Evolutionary conservation across 1,284 basidiomycete genomes (phyloP).

Genomic region (Rhodotorula sp.): DNA sequence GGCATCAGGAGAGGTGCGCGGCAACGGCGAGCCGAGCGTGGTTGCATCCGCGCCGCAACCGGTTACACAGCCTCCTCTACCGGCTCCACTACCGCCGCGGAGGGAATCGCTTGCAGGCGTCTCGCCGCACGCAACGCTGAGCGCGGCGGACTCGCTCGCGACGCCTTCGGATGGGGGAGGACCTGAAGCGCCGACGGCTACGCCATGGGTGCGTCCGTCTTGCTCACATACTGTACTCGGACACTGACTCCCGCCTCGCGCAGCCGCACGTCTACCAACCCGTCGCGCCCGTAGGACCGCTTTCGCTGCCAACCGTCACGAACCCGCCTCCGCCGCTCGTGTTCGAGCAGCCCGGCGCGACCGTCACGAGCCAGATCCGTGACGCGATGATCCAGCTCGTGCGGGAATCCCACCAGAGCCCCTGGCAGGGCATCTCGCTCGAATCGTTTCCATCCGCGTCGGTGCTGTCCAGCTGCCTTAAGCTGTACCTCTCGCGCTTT

Average conservation of each 20-base stretch:
- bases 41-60: not conserved
- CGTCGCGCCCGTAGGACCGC: not conserved
- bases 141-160: not conserved
- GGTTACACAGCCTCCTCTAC: not conserved
- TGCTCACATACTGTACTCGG: too few species aligned
- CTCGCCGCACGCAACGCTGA: not conserved
- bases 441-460: constrained; percentile 1
- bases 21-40: too few species aligned
- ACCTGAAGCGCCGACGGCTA: not conserved
- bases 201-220: not conserved
- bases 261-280: constrained; percentile 4
- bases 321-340: constrained; percentile 1
- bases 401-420: not conserved
- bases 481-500: constrained; percentile 6
- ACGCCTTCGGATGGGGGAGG: constrained; percentile 5
- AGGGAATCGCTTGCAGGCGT: not conserved
- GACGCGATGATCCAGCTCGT: not conserved
- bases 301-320: not conserved
- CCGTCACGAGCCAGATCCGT: not conserved
- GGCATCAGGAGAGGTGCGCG: too few species aligned
- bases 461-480: not conserved
- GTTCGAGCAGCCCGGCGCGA: not conserved
- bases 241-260: too few species aligned
- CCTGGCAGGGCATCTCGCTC: not conserved
- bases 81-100: not conserved